Base-by-base conservation (phyloP, 129 eudicot genomes). In the Saposhnikovia divaricata region DNA sequence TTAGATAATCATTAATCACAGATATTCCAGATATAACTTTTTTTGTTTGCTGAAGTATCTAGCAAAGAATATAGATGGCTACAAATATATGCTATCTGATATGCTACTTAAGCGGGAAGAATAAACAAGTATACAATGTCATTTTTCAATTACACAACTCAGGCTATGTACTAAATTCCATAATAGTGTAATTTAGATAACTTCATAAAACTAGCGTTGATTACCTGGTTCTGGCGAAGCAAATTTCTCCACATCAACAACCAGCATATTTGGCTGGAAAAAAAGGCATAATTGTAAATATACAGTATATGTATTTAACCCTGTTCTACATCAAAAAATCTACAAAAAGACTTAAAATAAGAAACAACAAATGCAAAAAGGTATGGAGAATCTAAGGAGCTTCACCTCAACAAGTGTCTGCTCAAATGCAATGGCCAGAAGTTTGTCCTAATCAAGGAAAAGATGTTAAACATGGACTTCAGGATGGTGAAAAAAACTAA, bases 261-360 rank as follows among this genome's bases (percentile, higher is more conserved):
- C 99, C 88, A 95, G 81, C 99, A 95, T 95, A 75, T 95, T 95
- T 76, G 99, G 99, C 99, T 95, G 92, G 85, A 10, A 86, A 81
- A 83, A 27, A 50, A 47, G 73, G 46, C 42, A 12, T 50, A 66
- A 78, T 40, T 50, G 4, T n/a, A 53, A 31, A 70, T 47, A 13
- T 47, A 47, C 14, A 14, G 5, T 50, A 16, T 4, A 16, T 15
- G 3, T 50, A 0, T 50, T 15, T 50, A 12, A n/a, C 34, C 34
- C 28, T 27, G 34, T 27, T 47, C 19, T 14, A 4, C 57, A 15
- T 14, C 5, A 15, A 16, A 50, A 4, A 46, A 46, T 46, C 50
- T 10, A 63, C 27, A 25, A 27, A 9, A n/a, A 63, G 18, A 43
- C 63, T 25, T 3, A 13, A n/a, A 46, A 70, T 59, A 59, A n/a